Conservation (phyloP, 2,329 filamentous ascomycete species). For the Colletotrichum sp. region DNA sequence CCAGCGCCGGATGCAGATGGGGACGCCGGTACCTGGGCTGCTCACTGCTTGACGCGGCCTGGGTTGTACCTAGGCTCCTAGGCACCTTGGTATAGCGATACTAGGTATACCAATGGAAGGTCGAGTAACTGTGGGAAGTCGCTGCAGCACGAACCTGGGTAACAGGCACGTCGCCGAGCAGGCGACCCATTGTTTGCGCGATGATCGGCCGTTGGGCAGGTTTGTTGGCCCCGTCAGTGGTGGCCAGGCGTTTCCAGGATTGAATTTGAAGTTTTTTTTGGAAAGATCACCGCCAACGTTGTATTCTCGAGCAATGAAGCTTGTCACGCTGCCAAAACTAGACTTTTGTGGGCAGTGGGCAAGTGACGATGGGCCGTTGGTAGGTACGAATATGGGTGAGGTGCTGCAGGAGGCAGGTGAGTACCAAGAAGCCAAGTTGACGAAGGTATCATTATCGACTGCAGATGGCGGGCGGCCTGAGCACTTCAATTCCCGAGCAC, state of each 20-base stretch:
- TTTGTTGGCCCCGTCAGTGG: neutral
- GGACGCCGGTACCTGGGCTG: neutral
- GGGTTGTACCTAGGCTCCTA: neutral
- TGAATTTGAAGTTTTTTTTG: neutral
- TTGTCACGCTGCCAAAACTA: neutral
- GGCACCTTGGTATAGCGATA: no score
- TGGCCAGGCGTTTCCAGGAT: neutral
- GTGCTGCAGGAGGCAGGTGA: neutral
- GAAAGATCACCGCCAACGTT: neutral
- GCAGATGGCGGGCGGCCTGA: neutral
- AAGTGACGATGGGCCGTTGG: neutral
- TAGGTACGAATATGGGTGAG: neutral
- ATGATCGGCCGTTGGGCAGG: neutral
- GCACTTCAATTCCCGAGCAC: constrained; percentile 1
- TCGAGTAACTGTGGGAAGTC: no score
- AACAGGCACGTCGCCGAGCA: neutral
- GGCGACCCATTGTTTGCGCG: neutral
- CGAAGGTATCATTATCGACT: neutral
- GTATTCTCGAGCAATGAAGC: neutral
- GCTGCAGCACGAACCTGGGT: no score
- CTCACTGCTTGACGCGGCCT: no score
- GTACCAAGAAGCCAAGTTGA: neutral
- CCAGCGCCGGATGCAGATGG: no score
- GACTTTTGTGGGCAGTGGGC: neutral
- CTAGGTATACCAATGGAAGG: neutral